Base-by-base conservation (phyloP, 176 grass and related monocot species). In the Carex parvula region DNA sequence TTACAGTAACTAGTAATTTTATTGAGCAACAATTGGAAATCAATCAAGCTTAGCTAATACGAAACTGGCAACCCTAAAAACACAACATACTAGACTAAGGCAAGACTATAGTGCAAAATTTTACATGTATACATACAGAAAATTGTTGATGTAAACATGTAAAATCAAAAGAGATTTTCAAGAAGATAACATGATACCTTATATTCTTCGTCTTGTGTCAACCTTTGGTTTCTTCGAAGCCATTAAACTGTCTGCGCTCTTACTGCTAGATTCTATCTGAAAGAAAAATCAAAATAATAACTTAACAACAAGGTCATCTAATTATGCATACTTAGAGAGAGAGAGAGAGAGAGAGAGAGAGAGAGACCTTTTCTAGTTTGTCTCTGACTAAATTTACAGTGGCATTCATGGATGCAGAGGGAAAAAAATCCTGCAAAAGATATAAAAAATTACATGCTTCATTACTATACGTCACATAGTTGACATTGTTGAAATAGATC, bases 381-480 rank as follows among this genome's bases (percentile, higher is more conserved):
- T 89, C 89, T 21, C 93, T 90, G 21, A 99, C 93, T 56, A 92
- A 50, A 12, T 89, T 92, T 22, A 95, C 93, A 9, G 89, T 93
- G 29, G 80, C 64, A 52, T 99, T 99, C 93, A 99, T 99, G 0
- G 91, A 93, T 55, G 88, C 39, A 0, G 88, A 89, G 74, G 96
- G 85, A 89, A 98, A 99, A 81, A 93, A 99, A 79, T 95, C 93
- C 93, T 99, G 91, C 35, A 88, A 66, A 58, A 11, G 5, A 59
- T 63, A 32, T 37, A 80, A 84, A 12, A 62, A 69, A 70, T 17
- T 69, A 13, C 14, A 54, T 44, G 18, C 6, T 61, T 77, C 50
- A 77, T 26, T 14, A 9, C 16, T 33, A 56, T 55, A 6, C 17
- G 0, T 20, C 58, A 12, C 10, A 12, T 66, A 58, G 30, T 68